Conservation (phyloP, 352 stramenopile genomes). For the Globisporangium iwayamae region DNA sequence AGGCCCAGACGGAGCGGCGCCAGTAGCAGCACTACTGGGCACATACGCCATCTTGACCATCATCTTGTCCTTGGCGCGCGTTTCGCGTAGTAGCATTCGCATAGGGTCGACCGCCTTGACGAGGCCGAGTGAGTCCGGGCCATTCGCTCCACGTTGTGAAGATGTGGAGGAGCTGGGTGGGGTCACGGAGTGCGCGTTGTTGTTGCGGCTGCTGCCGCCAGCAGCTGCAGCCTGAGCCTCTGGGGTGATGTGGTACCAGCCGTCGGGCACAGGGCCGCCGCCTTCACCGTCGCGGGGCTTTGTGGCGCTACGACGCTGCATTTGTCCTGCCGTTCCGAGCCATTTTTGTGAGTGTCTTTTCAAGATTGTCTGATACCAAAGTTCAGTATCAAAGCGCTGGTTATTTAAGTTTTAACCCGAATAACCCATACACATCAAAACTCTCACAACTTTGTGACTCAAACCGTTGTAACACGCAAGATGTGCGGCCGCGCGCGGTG, state of each 20-base stretch:
- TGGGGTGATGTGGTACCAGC: slow-evolving; percentile 34
- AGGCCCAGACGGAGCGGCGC: not conserved
- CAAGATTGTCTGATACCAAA: not conserved
- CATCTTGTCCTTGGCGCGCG: slow-evolving; percentile 15
- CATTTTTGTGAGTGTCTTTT: not conserved
- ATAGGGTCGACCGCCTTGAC: slow-evolving; percentile 27
- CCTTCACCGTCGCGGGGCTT: not conserved
- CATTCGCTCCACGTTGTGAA: not conserved
- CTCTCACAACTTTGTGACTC: no score
- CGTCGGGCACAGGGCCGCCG: slow-evolving; percentile 15
- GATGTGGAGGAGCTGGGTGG: not conserved
- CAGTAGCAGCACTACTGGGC: not conserved
- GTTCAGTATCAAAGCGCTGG: no score
- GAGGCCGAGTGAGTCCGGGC: slow-evolving; percentile 32
- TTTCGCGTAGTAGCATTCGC: slow-evolving; percentile 25
- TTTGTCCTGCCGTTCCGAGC: not conserved
- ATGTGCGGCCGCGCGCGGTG: slow-evolving; percentile 73
- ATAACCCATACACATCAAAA: no score
- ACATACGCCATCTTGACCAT: not conserved
- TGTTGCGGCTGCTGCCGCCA: slow-evolving; percentile 16
- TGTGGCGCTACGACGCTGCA: not conserved
- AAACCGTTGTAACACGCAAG: not conserved
- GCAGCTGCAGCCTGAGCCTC: not conserved
- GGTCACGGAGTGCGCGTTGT: slow-evolving; percentile 10
- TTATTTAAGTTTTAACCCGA: no score